phyloP scores from a whole-genome alignment of 805 yeast species.

The Spathaspora girioi region DNA sequence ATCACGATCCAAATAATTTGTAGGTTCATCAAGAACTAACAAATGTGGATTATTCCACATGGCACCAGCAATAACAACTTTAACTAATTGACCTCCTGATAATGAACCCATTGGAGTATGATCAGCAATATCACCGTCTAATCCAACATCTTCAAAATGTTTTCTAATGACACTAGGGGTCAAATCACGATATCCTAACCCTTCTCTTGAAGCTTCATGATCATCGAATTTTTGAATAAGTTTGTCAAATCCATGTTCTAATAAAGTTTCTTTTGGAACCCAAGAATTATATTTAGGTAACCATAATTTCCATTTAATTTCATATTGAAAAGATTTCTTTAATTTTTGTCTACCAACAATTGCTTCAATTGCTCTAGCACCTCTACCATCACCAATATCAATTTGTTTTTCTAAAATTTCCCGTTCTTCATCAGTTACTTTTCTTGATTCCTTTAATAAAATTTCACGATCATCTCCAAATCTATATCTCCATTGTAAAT shows the following conservation, averaged over 20 bases:
- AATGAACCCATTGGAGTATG: conserved; percentile 96
- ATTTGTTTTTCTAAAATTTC: conserved; percentile 74
- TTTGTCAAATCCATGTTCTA: conserved; percentile 56
- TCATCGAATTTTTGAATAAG: conserved; percentile 44
- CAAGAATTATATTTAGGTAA: conserved; percentile 90
- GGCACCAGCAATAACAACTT: conserved; percentile 98
- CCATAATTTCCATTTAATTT: conserved; percentile 84
- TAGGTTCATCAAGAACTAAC: conserved; percentile 95
- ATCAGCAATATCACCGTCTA: conserved; percentile 97
- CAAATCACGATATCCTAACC: conserved; percentile 48
- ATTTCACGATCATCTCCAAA: conserved; percentile 99
- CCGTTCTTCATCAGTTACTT: conserved; percentile 70
- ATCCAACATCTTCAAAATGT: conserved; percentile 95
- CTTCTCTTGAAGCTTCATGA: conserved; percentile 48
- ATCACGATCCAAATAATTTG: conserved; percentile 96
- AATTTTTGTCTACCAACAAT: conserved; percentile 95
- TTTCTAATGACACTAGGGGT: conserved; percentile 89
- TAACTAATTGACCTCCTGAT: conserved; percentile 97
- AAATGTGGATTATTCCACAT: conserved; percentile 99
- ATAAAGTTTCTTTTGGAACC: conserved; percentile 79
- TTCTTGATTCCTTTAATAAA: conserved; percentile 86
- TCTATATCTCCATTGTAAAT: conserved; percentile 96
- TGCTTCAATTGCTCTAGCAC: conserved; percentile 86
- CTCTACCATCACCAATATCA: conserved; percentile 82
- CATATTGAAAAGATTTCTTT: conserved; percentile 96